Conservation (phyloP, 164 flowering plant genomes). For the Malania oleifera region DNA sequence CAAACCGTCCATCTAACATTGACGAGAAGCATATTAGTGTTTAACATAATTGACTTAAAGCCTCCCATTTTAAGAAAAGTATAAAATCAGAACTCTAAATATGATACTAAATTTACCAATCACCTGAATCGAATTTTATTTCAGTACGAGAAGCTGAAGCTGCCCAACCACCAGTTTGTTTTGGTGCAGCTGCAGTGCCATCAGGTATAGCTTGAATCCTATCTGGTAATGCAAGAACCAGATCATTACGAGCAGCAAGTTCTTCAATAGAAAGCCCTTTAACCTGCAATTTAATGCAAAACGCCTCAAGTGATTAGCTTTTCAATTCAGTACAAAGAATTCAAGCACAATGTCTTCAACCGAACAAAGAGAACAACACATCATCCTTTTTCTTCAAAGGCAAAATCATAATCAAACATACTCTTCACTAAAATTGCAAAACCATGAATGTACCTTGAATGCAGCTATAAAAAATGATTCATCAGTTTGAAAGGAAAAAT, state of each 20-base stretch:
- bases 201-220: slow-evolving; percentile 89
- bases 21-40: background rate
- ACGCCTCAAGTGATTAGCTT: no score
- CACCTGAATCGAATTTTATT: slow-evolving; percentile 86
- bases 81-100: background rate
- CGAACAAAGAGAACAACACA: no score
- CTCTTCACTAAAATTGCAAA: no score
- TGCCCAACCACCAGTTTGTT: slow-evolving; percentile 61
- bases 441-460: no score
- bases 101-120: background rate
- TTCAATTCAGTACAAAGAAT: no score
- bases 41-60: slow-evolving; percentile 1
- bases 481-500: no score
- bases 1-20: slow-evolving; percentile 61
- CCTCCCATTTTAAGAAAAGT: background rate
- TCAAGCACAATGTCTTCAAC: no score
- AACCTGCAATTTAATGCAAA: slow-evolving; percentile 42
- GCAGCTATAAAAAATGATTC: no score
- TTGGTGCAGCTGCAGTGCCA: slow-evolving; percentile 60
- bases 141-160: slow-evolving; percentile 58
- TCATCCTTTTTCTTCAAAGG: no score
- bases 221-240: slow-evolving; percentile 72
- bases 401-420: no score
- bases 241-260: slow-evolving; percentile 63
- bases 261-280: slow-evolving; percentile 88